Conservation (phyloP, 345 rosid species). For the Brassica juncea region DNA sequence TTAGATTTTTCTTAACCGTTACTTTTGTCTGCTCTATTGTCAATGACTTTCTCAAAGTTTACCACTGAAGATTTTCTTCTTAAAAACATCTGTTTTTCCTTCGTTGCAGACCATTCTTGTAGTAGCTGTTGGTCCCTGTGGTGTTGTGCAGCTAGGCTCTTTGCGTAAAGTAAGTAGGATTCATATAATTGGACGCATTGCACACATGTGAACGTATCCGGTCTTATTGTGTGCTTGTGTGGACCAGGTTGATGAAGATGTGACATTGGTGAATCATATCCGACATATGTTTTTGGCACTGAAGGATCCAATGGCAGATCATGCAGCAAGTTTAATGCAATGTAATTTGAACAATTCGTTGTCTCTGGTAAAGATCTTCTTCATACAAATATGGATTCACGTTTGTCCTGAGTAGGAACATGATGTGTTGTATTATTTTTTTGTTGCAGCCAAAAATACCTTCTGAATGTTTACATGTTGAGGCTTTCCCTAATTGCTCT, state of each 20-base stretch:
- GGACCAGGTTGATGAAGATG: conserved; percentile 72
- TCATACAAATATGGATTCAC: not conserved
- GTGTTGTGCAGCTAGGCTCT: conserved; percentile 93
- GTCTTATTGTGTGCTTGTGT: conserved; percentile 33
- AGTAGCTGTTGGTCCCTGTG: conserved; percentile 73
- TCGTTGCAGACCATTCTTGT: conserved; percentile 66
- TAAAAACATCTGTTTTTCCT: conserved; percentile 6
- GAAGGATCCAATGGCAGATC: conserved; percentile 55
- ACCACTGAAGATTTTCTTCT: not conserved
- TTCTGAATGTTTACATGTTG: too few relatives aligned
- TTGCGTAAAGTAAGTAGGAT: conserved; percentile 61
- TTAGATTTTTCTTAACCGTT: conserved; percentile 16
- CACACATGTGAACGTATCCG: not conserved
- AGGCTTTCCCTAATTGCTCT: not conserved
- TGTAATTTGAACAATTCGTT: conserved; percentile 47
- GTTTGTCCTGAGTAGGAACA: conserved; percentile 12
- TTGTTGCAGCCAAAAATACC: not conserved
- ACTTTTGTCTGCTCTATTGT: not conserved
- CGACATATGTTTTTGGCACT: conserved; percentile 60
- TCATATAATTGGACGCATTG: not conserved
- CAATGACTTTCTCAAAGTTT: conserved; percentile 13
- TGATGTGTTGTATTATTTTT: conserved; percentile 21
- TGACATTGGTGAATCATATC: conserved; percentile 61
- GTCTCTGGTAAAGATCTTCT: conserved; percentile 51
- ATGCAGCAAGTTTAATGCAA: conserved; percentile 45